Conservation (phyloP, 2,329 filamentous ascomycete genomes). For the Epichloe baconii region DNA sequence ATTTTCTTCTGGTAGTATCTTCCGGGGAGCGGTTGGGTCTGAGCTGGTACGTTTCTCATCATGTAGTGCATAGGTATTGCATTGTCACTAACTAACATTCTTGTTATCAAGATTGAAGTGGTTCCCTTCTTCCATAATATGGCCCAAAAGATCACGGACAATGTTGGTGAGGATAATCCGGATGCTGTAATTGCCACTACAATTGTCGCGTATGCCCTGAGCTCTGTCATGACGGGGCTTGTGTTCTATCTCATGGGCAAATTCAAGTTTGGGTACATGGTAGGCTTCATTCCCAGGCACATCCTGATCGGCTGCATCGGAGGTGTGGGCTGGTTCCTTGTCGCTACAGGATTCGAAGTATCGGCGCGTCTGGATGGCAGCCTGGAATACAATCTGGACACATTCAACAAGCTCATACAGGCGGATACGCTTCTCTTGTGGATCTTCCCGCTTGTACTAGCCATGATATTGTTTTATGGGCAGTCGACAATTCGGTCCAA, state of each 20-base stretch:
- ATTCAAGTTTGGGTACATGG: constrained; percentile 79
- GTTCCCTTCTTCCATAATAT: constrained; percentile 99
- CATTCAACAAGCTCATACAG: constrained; percentile 60
- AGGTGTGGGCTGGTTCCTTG: constrained; percentile 88
- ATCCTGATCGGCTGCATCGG: constrained; percentile 96
- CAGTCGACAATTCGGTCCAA: constrained; percentile 69
- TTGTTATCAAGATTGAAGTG: constrained; percentile 66
- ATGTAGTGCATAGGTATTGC: neutral
- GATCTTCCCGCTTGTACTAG: constrained; percentile 65
- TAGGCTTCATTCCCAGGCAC: constrained; percentile 92
- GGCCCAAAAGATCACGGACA: constrained; percentile 72
- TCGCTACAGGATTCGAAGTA: constrained; percentile 86
- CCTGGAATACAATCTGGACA: constrained; percentile 67
- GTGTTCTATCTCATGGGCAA: constrained; percentile 87
- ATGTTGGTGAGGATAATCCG: constrained; percentile 66
- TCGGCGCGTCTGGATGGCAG: constrained; percentile 79
- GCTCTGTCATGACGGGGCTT: constrained; percentile 77
- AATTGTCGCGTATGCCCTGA: constrained; percentile 80
- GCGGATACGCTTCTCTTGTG: constrained; percentile 69
- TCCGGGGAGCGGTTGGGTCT: constrained; percentile 82
- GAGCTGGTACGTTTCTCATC: constrained; percentile 53
- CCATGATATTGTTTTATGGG: constrained; percentile 61
- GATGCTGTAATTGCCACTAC: constrained; percentile 88
- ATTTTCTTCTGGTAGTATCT: constrained; percentile 77
- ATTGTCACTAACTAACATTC: neutral